Conservation (phyloP, 1,284 basidiomycete genomes). For the Gymnopus androsaceus region DNA sequence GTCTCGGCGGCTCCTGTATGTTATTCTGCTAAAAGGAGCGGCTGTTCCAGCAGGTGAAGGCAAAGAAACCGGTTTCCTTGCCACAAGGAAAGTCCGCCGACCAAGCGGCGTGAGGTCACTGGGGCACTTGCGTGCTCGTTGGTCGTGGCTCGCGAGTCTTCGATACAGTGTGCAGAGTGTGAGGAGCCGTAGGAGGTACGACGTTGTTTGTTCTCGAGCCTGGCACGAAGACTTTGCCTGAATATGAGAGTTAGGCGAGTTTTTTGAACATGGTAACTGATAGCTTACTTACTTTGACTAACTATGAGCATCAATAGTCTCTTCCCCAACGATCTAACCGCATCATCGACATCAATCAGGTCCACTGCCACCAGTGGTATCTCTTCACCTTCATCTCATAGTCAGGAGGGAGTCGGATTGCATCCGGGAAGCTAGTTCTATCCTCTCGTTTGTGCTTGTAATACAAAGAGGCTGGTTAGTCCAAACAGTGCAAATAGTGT, state of each 20-base stretch:
- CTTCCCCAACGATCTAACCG: conserved; percentile 54
- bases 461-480: too few relatives aligned
- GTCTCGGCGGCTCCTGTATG: conserved; percentile 19
- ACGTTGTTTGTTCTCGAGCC: conserved; percentile 65
- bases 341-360: conserved; percentile 49
- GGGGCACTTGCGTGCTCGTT: conserved; percentile 43
- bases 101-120: conserved; percentile 53
- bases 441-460: conserved; percentile 66
- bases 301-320: conserved; percentile 40
- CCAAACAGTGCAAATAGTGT: too few relatives aligned
- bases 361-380: conserved; percentile 47
- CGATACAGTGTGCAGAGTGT: conserved; percentile 22
- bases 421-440: conserved; percentile 41
- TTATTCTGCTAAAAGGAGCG: conserved; percentile 35
- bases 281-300: conserved; percentile 59
- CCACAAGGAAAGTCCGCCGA: conserved; percentile 28
- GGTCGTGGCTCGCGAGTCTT: conserved; percentile 18
- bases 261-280: conserved; percentile 6
- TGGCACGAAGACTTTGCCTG: conserved; percentile 56
- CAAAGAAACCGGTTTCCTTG: conserved; percentile 22
- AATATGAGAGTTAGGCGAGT: background rate
- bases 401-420: background rate
- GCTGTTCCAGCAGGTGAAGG: conserved; percentile 28
- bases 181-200: conserved; percentile 53
- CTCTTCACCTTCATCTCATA: conserved; percentile 23